Percentiles rank a stretch among this genome's conserved stretches.
Conservation (phyloP, 768 basidiomycete genomes). For the Coprinopsis strossmayeri region DNA sequence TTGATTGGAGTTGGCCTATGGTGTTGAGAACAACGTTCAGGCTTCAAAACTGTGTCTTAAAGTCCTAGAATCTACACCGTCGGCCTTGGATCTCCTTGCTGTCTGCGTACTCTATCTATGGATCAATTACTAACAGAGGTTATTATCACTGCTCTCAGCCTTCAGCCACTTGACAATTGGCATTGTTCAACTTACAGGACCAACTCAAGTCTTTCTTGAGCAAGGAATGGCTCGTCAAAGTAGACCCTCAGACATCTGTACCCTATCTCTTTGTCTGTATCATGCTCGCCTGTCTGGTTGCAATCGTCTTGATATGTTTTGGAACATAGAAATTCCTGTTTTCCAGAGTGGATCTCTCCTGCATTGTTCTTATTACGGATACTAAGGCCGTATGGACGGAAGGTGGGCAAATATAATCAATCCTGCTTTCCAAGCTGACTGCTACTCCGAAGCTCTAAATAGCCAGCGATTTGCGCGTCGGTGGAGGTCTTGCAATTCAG, state of each 20-base stretch:
- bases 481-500: constrained; percentile 57
- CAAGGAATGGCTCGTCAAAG: constrained; percentile 73
- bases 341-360: constrained; percentile 49
- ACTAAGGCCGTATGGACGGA: constrained; percentile 72
- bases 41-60: too few relatives aligned
- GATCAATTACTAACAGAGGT: constrained; percentile 7
- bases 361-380: constrained; percentile 63
- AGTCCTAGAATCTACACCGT: too few relatives aligned
- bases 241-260: constrained; percentile 49
- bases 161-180: not conserved
- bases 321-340: constrained; percentile 54
- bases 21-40: too few relatives aligned
- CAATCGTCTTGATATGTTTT: not conserved
- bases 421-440: constrained; percentile 12
- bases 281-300: constrained; percentile 5
- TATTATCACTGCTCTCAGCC: not conserved
- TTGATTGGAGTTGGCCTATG: too few relatives aligned
- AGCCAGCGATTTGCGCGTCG: constrained; percentile 58
- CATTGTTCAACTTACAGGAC: constrained; percentile 35
- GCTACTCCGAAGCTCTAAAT: constrained; percentile 36
- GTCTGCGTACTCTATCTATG: not conserved
- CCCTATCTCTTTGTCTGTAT: constrained; percentile 69
- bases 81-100: too few relatives aligned
- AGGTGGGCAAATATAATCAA: constrained; percentile 34
- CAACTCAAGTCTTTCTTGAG: constrained; percentile 47